Conservation (phyloP, 257 asterid genomes). For the Scutellaria galericulata region DNA sequence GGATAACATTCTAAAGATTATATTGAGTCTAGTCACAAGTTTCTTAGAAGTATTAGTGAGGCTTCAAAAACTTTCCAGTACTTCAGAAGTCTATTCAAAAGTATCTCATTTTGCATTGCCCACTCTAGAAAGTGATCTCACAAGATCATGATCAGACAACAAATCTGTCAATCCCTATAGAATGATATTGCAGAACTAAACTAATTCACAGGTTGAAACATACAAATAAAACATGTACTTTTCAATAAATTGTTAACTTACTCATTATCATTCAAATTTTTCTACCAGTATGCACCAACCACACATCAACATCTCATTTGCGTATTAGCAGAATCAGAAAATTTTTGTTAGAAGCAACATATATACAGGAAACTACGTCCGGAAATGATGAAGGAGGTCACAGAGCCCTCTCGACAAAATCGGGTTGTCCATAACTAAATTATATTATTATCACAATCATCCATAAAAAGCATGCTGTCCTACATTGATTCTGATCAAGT, state of each 20-base stretch:
- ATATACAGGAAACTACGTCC: conserved; percentile 12
- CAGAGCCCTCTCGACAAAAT: not conserved
- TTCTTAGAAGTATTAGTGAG: not conserved
- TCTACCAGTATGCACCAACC: conserved; percentile 7
- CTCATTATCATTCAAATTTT: conserved; percentile 6
- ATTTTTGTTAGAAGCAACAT: not conserved
- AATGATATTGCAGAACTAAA: not conserved
- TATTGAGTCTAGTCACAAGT: not conserved
- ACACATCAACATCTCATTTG: not conserved
- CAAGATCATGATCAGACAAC: not conserved
- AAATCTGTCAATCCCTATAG: not conserved
- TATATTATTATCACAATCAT: not conserved
- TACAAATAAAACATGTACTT: not conserved
- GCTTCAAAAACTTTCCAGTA: too few relatives aligned
- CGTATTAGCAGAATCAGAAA: not conserved
- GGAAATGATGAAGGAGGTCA: too few relatives aligned
- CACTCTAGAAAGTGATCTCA: conserved; percentile 9
- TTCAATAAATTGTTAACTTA: not conserved
- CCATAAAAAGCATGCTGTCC: not conserved
- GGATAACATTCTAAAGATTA: not conserved
- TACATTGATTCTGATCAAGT: conserved; percentile 3
- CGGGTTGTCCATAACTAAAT: not conserved
- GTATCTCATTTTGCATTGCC: not conserved
- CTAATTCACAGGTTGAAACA: conserved; percentile 12
- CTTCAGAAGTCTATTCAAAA: not conserved